Conservation (phyloP, 441 rosid species). For the Populus trichocarpa region DNA sequence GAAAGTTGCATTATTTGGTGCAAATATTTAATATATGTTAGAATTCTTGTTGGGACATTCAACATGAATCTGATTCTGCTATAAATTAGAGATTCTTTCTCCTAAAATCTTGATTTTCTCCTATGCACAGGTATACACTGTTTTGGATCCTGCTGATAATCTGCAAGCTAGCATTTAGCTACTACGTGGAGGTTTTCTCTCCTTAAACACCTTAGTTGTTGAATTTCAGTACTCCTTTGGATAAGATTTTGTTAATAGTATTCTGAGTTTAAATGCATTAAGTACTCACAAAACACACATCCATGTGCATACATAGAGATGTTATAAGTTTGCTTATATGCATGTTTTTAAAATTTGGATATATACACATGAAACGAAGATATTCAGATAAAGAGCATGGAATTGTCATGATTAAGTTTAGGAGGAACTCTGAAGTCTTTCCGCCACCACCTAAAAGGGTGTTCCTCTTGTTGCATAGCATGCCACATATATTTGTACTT, state of each 20-base stretch:
- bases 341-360: neutral
- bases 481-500: neutral
- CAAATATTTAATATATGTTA: neutral
- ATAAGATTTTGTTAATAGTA: neutral
- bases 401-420: neutral
- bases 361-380: neutral
- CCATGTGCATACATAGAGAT: neutral
- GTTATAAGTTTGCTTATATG: neutral
- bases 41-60: neutral
- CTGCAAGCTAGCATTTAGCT: constrained; percentile 97
- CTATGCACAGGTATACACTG: constrained; percentile 71
- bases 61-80: neutral
- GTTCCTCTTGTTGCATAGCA: too few relatives aligned
- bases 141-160: constrained; percentile 91
- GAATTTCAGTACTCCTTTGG: constrained; percentile 5
- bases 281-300: neutral
- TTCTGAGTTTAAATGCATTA: neutral
- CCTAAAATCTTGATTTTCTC: constrained; percentile 14
- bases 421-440: neutral
- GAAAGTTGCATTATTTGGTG: neutral
- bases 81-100: constrained; percentile 1
- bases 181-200: constrained; percentile 79
- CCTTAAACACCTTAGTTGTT: constrained; percentile 6
- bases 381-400: neutral
- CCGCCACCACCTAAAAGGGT: too few relatives aligned